Evolutionary conservation across 768 basidiomycete genomes (phyloP), one percentile per base, ranked within the genome.

Genomic region (Pleurotus citrinopileatus): DNA sequence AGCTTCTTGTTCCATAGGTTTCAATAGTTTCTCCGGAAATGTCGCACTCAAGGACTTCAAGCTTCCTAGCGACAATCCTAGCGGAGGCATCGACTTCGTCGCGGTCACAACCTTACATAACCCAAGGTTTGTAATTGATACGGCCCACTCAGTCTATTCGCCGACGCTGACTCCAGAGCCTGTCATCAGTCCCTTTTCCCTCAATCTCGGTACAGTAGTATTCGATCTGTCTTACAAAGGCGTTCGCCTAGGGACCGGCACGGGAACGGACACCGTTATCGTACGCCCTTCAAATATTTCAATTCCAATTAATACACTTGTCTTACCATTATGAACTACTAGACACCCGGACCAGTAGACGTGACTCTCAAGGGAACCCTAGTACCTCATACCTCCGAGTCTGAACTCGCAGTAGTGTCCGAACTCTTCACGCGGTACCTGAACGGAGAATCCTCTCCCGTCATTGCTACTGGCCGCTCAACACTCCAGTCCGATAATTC

Each of bases 351-450:
- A 13, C 57, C 65, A 17, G 89, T 88, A 62, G 71, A 73, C 37
- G 80, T 89, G 56, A 78, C 78, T 2, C 75, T 90, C 51, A 67
- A 61, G 10, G 88, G 88, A 10, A 69, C 73, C 20, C 72, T 90
- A 36, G 60, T 83, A 37, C 78, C 73, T 3, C 84, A 89, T 53
- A 75, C 73, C 10, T 69, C 68, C 20, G 55, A 75, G 8, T 62
- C 67, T 4, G 68, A 77, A 42, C 75, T 89, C 36, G 70, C 66
- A 3, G 60, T 63, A n/a, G 70, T 88, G 43, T 84, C 84, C 5
- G 64, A 79, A 51, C 70, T 90, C 37, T 90, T 90, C 66, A 87
- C 85, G 13, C 79, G 81, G 43, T 89, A 87, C 62, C 70, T 91
- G 58, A 89, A 91, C 60, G 77, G 84, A 20, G 78, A 81, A 20